These are phyloP conservation scores for Prunus mira DNA, from an alignment of 306 rosid species.

Conservation along the genomic window DNA sequence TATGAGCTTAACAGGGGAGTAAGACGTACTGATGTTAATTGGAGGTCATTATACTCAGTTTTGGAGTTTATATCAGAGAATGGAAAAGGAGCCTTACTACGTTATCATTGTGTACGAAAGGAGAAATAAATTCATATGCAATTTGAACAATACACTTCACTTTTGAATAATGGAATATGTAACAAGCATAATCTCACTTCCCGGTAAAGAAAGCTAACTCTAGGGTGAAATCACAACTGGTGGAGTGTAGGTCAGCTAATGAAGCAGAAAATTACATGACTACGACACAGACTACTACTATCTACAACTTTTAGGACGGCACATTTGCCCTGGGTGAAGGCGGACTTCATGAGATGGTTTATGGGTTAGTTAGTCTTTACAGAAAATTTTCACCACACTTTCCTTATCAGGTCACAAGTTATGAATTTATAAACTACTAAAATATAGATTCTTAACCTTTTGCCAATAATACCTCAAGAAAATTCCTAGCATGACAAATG, in stretches of 20 bases:
- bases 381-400: not conserved
- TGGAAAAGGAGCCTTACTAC: not conserved
- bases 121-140: not conserved
- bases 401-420: conserved; percentile 1
- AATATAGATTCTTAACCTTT: not conserved
- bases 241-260: not conserved
- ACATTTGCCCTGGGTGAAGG: not conserved
- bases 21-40: not conserved
- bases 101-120: not conserved
- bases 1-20: not conserved
- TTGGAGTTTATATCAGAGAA: not conserved
- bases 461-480: not conserved
- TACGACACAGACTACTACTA: not conserved
- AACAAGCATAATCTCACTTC: not conserved
- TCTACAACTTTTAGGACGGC: not conserved
- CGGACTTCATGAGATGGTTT: not conserved
- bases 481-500: not conserved
- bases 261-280: not conserved
- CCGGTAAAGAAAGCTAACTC: not conserved
- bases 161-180: not conserved
- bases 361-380: not conserved
- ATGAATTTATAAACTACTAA: not conserved
- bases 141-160: not conserved
- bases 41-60: not conserved
- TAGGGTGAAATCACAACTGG: not conserved